phyloP scores from a whole-genome alignment of 495 filamentous ascomycete genomes.

The Aspergillus nanangensis region DNA sequence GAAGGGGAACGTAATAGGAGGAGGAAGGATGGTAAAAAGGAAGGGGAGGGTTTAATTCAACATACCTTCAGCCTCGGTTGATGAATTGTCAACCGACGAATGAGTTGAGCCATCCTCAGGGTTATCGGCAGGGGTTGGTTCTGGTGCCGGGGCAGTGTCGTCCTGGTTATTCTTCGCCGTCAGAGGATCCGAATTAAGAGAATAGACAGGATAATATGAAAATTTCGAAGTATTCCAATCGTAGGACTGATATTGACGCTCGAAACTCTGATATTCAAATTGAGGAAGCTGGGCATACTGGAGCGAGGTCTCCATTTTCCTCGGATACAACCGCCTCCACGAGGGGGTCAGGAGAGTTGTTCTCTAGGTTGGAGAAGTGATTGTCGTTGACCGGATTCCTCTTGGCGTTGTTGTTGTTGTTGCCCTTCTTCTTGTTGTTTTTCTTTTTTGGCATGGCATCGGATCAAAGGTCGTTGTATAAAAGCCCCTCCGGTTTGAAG shows the following conservation, averaged over 20 bases:
- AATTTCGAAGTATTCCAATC: constrained; percentile 31
- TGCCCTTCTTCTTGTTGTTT: constrained; percentile 37
- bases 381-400: constrained; percentile 25
- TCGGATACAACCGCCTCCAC: constrained; percentile 25
- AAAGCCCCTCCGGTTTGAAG: constrained; percentile 19
- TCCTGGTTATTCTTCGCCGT: constrained; percentile 38
- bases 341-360: constrained; percentile 14
- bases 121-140: constrained; percentile 17
- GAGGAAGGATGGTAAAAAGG: neutral
- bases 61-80: constrained; percentile 29
- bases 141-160: constrained; percentile 22
- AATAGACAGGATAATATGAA: constrained; percentile 31
- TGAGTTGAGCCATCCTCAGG: constrained; percentile 19
- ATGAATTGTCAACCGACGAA: constrained; percentile 19
- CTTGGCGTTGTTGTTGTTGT: constrained; percentile 21
- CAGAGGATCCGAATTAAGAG: constrained; percentile 28
- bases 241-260: constrained; percentile 37
- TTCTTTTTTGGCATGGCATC: constrained; percentile 34
- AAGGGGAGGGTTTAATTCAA: constrained; percentile 1
- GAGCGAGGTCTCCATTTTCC: constrained; percentile 31
- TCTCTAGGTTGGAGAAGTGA: constrained; percentile 19
- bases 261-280: constrained; percentile 36
- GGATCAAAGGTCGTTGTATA: constrained; percentile 26
- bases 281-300: constrained; percentile 41
- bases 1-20: neutral